Evolutionary conservation across 768 basidiomycete species (phyloP), one percentile per base, ranked within the genome.

Genomic region (Pleurotus eryngii): DNA sequence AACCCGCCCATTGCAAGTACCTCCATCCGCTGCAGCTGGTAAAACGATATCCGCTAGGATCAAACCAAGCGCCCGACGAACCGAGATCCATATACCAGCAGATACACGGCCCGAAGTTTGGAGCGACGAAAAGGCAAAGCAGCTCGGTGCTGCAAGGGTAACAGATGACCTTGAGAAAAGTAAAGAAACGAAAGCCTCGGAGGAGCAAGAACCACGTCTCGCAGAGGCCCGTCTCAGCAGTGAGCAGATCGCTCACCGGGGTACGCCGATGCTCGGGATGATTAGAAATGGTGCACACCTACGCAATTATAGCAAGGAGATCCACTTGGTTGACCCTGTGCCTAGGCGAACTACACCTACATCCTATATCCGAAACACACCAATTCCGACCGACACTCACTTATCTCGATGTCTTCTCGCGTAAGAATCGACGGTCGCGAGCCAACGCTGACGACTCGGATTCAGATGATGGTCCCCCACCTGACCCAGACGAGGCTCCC

Each of bases 341-440:
- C 35, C 15, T 57, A 90, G 91, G 87, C 37, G 81, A 80, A 59
- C 74, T 94, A 46, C 84, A 93, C 69, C 76, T 94, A 14, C 86
- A 93, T 66, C 89, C 90, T 39, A 81, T 94, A 65, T 80, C 73
- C 60, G 83, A 90, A 72, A 87, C 83, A 0, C 88, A 92, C 65
- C 92, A 94, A 68, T 79, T 94, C 61, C 85, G 91, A 46, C 92
- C 92, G 7, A 87, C 88, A 2, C 71, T 93, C 62, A 90, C 89
- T 15, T 90, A 94, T 71, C 76, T 94, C 60, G 92, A 94, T 67
- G 70, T 82, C 58, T 67, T 87, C 55, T 84, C 85, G 20, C 83
- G 83, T 38, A 90, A 87, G 73, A 75, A 69, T 59, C 82, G 77
- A 62, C 83, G 80, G 18, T 67, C 68, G 47, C 74, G 76, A 18